phyloP scores from a whole-genome alignment of 2,329 filamentous ascomycete species.

The Ustilaginoidea virens region DNA sequence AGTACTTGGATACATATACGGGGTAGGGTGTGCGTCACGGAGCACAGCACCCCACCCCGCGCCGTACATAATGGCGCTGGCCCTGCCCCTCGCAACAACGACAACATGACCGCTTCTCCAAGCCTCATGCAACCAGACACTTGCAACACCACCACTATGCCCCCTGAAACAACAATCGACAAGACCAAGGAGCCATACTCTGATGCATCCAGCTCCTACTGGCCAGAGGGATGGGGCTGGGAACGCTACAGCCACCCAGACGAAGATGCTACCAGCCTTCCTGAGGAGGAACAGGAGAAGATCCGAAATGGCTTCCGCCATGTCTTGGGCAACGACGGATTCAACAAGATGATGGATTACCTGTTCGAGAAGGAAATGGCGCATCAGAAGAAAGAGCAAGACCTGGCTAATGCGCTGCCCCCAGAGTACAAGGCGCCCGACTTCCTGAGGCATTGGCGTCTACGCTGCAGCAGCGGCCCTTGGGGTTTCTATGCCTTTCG shows the following conservation, averaged over 20 bases:
- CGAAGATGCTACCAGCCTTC: conserved; percentile 2
- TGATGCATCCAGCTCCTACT: conserved; percentile 9
- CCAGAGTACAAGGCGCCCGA: conserved; percentile 1
- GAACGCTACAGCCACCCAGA: conserved; percentile 6
- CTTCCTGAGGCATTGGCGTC: conserved; percentile 1
- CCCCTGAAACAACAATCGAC: background rate
- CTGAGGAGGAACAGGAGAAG: conserved; percentile 7
- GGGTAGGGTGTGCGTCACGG: no score
- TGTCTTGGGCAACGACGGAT: conserved; percentile 7
- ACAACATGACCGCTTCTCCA: no score
- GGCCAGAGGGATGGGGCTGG: conserved; percentile 9
- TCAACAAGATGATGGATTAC: background rate
- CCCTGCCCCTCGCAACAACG: no score
- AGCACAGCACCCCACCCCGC: no score
- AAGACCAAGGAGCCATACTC: conserved; percentile 5
- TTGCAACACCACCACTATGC: conserved; percentile 1
- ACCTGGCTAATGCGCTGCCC: background rate
- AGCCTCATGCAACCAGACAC: no score
- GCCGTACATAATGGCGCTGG: no score
- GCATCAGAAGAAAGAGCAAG: conserved; percentile 1
- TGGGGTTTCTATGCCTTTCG: conserved; percentile 1
- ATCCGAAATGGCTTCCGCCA: conserved; percentile 6
- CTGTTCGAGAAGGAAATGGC: conserved; percentile 1
- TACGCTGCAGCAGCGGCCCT: background rate
- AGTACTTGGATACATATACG: no score